A percentile compares a stretch with the other conserved stretches of the same genome.
Conservation (phyloP, 1,284 basidiomycete species). For the Phellopilus nigrolimitatus region DNA sequence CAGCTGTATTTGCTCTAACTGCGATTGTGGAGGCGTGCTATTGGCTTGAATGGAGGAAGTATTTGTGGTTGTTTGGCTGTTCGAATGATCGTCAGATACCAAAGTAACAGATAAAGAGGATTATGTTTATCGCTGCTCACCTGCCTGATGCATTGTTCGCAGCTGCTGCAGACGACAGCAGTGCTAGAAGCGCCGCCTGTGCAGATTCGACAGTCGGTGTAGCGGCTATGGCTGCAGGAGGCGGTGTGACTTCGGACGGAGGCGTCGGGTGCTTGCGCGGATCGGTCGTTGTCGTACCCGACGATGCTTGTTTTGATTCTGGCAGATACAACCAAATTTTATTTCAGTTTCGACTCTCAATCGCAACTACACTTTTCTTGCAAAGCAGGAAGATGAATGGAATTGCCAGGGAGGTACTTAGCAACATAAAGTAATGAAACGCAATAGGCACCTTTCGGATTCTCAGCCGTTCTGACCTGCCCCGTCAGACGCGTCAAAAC, state of each 20-base stretch:
- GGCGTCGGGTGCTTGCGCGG: slow-evolving; percentile 33
- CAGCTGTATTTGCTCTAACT: slow-evolving; percentile 52
- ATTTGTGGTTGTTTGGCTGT: slow-evolving; percentile 64
- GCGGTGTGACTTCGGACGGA: slow-evolving; percentile 27
- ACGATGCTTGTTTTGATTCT: slow-evolving; percentile 50
- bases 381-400: slow-evolving; percentile 35
- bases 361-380: slow-evolving; percentile 27
- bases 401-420: slow-evolving; percentile 74
- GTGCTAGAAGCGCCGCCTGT: slow-evolving; percentile 60
- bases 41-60: slow-evolving; percentile 24
- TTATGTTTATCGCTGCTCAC: slow-evolving; percentile 24
- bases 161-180: slow-evolving; percentile 52
- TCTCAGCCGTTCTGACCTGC: slow-evolving; percentile 46
- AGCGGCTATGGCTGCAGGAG: slow-evolving; percentile 19
- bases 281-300: slow-evolving; percentile 34
- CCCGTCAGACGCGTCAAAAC: slow-evolving; percentile 64
- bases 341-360: slow-evolving; percentile 68
- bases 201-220: slow-evolving; percentile 36
- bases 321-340: slow-evolving; percentile 52
- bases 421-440: slow-evolving; percentile 52
- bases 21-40: slow-evolving; percentile 27
- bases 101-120: not conserved
- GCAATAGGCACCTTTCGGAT: slow-evolving; percentile 78
- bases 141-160: slow-evolving; percentile 32
- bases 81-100: slow-evolving; percentile 17